Base-by-base conservation (phyloP, 768 basidiomycete genomes). In the Tylopilus rubrobrunneus region DNA sequence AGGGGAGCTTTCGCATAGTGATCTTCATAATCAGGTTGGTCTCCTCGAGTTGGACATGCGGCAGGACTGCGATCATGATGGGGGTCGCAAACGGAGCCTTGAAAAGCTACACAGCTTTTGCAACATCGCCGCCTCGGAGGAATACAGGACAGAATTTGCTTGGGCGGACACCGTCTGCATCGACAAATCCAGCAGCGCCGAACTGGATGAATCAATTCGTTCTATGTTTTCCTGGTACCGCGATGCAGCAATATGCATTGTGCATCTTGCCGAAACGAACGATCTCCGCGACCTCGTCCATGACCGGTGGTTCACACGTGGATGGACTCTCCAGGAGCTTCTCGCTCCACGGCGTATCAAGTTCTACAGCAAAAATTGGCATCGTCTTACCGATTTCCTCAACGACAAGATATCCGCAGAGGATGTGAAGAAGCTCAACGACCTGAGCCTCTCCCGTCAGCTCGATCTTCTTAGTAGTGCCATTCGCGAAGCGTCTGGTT, bases 191-290 rank as follows among this genome's bases (percentile, higher is more conserved):
- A 64, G 56, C 43, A 64, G 59, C 29, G 5, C 59, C 0, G 63
- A 64, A 37, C 46, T 62, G 10, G 53, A 60, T 21, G 61, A 64
- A 25, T 60, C 63, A 8, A 52, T 64, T 4, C 56, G 56, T 11
- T 60, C 63, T 0, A 64, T 64, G 63, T 62, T 60, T 40, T 11
- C 34, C 12, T 65, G 63, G 63, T 63, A 63, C 28, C 43, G 51
- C 15, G 25, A 56, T 7, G 40, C 63, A 2, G 42, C 51, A 8
- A 48, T 59, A 27, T 63, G 63, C 29, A 27, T 61, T 21, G 54
- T 45, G 3, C 47, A 65, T 49, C 54, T 65, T 7, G 42, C 41
- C 2, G 47, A 49, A 1, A 58, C 49, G 1, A 27, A 34, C 1
- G 28, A 28, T 47, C 51, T 55, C 39, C 37, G 9, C 2, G 43